These are phyloP conservation scores for Forsythia suspensa DNA, from an alignment of 257 asterid species.

Conservation along the genomic window DNA sequence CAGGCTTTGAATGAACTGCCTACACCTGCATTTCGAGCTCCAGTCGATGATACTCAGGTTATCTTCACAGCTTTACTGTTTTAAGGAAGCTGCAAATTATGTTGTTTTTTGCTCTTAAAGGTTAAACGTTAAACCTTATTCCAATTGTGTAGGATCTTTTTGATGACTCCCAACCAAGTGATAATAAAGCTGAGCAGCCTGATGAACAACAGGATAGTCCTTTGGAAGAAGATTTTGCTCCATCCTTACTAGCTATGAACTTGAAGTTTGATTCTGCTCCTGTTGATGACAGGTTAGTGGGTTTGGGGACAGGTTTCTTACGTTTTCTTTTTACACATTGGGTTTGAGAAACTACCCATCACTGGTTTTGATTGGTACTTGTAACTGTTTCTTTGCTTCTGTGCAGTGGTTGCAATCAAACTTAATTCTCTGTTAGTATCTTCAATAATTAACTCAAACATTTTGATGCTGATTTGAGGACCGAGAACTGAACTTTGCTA, in stretches of 20 bases:
- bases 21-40: slow-evolving; percentile 59
- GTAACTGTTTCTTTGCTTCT: neutral
- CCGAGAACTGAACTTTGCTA: neutral
- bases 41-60: slow-evolving; percentile 75
- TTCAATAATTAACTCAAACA: slow-evolving; percentile 1
- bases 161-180: slow-evolving; percentile 55
- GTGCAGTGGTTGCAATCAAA: neutral
- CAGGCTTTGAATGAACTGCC: slow-evolving; percentile 52
- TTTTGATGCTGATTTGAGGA: slow-evolving; percentile 1
- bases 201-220: slow-evolving; percentile 42
- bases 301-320: slow-evolving; percentile 11
- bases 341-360: slow-evolving; percentile 1
- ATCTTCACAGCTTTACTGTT: slow-evolving; percentile 12
- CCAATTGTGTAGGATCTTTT: slow-evolving; percentile 64
- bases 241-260: slow-evolving; percentile 68
- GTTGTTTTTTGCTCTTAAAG: slow-evolving; percentile 17
- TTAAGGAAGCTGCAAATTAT: slow-evolving; percentile 16
- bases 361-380: neutral
- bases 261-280: slow-evolving; percentile 78
- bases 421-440: neutral
- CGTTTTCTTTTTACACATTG: neutral
- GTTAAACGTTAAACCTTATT: slow-evolving; percentile 23
- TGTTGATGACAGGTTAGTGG: slow-evolving; percentile 60
- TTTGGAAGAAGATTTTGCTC: slow-evolving; percentile 53
- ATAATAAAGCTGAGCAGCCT: slow-evolving; percentile 32